Evolutionary conservation across 1,284 basidiomycete species (phyloP), one percentile per base, ranked within the genome.

Genomic region (Ustilago tritici): DNA sequence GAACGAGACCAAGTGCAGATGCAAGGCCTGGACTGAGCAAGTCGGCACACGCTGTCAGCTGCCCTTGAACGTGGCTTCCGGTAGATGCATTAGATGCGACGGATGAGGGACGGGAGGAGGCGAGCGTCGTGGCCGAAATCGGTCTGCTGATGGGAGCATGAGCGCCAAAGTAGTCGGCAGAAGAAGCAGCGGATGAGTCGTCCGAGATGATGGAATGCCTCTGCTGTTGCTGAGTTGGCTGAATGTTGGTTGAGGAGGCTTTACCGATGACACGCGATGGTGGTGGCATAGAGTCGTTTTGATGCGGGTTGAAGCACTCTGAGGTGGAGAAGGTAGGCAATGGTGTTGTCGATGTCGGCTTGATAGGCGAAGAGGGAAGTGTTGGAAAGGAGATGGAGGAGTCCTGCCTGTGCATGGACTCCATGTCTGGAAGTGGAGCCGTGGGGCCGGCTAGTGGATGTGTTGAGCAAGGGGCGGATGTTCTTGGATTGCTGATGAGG

Each of bases 11-110:
- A 17, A 82, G 65, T 2, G 79, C 80, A 4, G 78, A 80, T 41
- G 79, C 81, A 2, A 82, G 68, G 14, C 76, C 69, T 19, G 81
- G 79, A 28, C 76, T 75, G 61, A 79, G 70, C 12, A 82, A 50
- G 34, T 71, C 69, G 28, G 80, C 70, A 43, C 67, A 76, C 3
- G 68, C 62, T 50, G 67, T 70, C 49, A 78, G 66, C 47, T 80
- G 79, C 19, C 66, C 70, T n/a, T 68, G 59, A 38, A 65, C 67
- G 11, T 70, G 64, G 49, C 71, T 77, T 34, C 57, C 53, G 6
- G 67, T 60, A 5, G 78, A 79, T 31, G 75, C 58, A 31, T 66
- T 79, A 65, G 74, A 77, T 12, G 72, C 78, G 7, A 81, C 58
- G 17, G 74, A 77, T 7, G 80, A 78, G 9, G 80, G 80, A 2